Base-by-base conservation (phyloP, 2,329 filamentous ascomycete genomes). In the Lasiodiplodia sp. region DNA sequence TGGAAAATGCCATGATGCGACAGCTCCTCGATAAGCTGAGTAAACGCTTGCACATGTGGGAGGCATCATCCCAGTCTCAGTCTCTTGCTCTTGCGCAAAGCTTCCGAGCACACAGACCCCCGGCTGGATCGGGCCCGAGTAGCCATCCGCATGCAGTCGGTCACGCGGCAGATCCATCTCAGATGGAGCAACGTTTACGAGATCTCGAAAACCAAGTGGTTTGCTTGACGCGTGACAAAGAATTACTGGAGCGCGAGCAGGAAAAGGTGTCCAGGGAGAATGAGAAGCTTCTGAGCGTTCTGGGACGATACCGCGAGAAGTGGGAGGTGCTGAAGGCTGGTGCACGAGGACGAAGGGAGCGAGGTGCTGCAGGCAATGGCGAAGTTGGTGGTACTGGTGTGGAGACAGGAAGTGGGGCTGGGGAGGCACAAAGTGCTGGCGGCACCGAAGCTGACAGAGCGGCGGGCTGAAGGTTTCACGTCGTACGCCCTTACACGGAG, bases 41-140 rank as follows among this genome's bases (percentile, higher is more conserved):
- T 71, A 92, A 91, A 73, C 89, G 95, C 0, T 87, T 99, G n/a
- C 92, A 96, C 74, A 91, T 94, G 71, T 99, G 97, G 82, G 95
- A 99, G 80, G 90, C 93, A 49, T 94, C 93, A 74, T 93, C 94
- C 0, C 96, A 98, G 80, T 93, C 91, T 71, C 94, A 92, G 47
- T 92, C 91, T 66, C 88, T 94, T 80, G 93, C 93, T 3, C 86
- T 98, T 40, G 92, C 94, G 16, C 93, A 97, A 78, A 97, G 93
- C 73, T 89, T 74, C 82, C 84, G 72, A 81, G 83, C 69, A 12
- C 72, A 77, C 44, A 70, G 73, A 51, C 60, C 57, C 38, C 55
- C 64, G 18, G 75, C 72, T 64, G 71, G 76, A 51, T 67, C n/a
- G 53, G 67, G 31, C 70, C 53, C 55, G 55, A 47, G 57, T 28